A percentile compares a stretch with the other conserved stretches of the same genome.
These are phyloP conservation scores for Monascus ruber DNA, from an alignment of 2,329 filamentous ascomycete genomes.

Conservation along the genomic window DNA sequence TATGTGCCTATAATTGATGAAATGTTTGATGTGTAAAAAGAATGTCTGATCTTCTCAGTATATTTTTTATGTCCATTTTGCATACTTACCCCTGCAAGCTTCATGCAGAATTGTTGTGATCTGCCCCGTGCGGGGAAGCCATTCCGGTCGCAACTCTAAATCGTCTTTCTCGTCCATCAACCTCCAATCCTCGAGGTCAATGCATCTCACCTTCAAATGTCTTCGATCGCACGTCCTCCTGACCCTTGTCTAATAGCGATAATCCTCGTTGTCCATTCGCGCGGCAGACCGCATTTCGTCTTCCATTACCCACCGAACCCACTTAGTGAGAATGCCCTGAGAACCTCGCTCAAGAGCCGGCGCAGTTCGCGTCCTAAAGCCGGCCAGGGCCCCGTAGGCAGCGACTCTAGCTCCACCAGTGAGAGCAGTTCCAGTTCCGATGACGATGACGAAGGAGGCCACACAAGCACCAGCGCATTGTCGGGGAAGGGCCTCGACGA, in stretches of 20 bases:
- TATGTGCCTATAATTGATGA: too few species aligned
- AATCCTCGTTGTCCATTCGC: constrained; percentile 62
- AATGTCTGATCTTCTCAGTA: too few species aligned
- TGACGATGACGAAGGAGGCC: constrained; percentile 27
- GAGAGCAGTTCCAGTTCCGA: constrained; percentile 28
- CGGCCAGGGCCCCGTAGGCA: constrained; percentile 19
- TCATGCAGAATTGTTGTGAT: too few species aligned
- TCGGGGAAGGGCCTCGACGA: constrained; percentile 21
- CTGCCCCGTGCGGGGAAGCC: too few species aligned
- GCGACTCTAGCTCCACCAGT: constrained; percentile 29
- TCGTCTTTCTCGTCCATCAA: too few species aligned
- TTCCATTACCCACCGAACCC: constrained; percentile 70
- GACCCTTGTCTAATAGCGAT: constrained; percentile 55
- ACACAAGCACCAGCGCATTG: constrained; percentile 13
- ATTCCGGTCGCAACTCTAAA: too few species aligned
- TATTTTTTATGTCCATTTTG: too few species aligned
- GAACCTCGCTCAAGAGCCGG: constrained; percentile 22
- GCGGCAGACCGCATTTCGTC: constrained; percentile 69
- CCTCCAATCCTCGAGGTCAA: constrained; percentile 1
- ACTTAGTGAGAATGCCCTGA: constrained; percentile 27
- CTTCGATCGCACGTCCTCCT: constrained; percentile 36
- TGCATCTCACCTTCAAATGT: constrained; percentile 21
- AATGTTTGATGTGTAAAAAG: too few species aligned
- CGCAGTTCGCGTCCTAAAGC: constrained; percentile 22
- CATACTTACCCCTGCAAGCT: too few species aligned